phyloP scores from a whole-genome alignment of 2,329 filamentous ascomycete genomes.

The Cercospora nicotianae region DNA sequence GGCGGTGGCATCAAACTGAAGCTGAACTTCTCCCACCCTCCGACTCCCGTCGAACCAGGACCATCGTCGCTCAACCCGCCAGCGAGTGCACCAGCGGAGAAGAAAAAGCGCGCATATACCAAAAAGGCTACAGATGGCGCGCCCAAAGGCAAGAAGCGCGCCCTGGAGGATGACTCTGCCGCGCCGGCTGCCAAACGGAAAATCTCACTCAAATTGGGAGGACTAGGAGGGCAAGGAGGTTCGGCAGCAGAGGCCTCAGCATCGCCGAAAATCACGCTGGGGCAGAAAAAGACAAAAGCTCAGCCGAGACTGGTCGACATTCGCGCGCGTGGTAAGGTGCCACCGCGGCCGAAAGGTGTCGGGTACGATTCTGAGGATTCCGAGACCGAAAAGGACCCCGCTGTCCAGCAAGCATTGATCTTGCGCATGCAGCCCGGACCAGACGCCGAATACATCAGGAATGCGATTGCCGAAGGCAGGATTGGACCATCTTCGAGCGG shows the following conservation, averaged over 20 bases:
- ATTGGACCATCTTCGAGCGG: slow-evolving; percentile 65
- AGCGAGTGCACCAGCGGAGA: slow-evolving; percentile 28
- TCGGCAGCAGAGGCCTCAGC: not conserved
- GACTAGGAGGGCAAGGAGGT: not conserved
- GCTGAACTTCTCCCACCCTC: slow-evolving; percentile 32
- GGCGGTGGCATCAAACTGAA: slow-evolving; percentile 28
- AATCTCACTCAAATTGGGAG: slow-evolving; percentile 38
- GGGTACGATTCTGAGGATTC: slow-evolving; percentile 97
- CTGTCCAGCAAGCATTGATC: slow-evolving; percentile 86
- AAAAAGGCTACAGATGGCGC: slow-evolving; percentile 37
- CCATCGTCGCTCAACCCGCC: slow-evolving; percentile 34
- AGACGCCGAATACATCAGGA: slow-evolving; percentile 79
- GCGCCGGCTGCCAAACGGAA: slow-evolving; percentile 38
- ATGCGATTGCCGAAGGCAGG: slow-evolving; percentile 67
- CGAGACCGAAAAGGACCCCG: slow-evolving; percentile 81
- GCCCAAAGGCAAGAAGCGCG: slow-evolving; percentile 40
- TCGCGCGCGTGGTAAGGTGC: slow-evolving; percentile 26
- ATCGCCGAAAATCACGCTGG: slow-evolving; percentile 55
- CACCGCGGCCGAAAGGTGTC: slow-evolving; percentile 64
- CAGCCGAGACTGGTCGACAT: slow-evolving; percentile 31
- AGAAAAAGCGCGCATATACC: slow-evolving; percentile 46
- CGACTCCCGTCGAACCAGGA: slow-evolving; percentile 30
- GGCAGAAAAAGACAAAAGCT: slow-evolving; percentile 22
- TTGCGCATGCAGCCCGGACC: slow-evolving; percentile 84
- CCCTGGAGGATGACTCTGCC: slow-evolving; percentile 36